phyloP scores from a whole-genome alignment of 139 green algal species.

The Auxenochlorella protothecoides region DNA sequence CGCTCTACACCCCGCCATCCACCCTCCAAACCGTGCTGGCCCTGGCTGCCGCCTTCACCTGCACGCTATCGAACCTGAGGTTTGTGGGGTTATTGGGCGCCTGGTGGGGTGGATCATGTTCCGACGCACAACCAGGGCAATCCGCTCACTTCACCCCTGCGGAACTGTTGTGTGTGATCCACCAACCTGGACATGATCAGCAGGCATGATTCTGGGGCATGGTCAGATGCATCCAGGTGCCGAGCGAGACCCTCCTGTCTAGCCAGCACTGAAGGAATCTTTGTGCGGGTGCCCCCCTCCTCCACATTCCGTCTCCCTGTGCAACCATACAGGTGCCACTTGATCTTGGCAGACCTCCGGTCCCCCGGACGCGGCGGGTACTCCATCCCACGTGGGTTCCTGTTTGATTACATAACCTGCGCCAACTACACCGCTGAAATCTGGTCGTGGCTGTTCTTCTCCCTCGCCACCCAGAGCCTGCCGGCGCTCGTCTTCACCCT shows the following conservation, averaged over 20 bases:
- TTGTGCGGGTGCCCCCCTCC: no score
- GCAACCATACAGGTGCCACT: conserved; percentile 53
- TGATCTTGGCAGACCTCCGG: conserved; percentile 77
- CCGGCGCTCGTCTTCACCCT: conserved; percentile 71
- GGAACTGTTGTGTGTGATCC: no score
- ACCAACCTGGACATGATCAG: no score
- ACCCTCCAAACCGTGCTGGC: conserved; percentile 17
- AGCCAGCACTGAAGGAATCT: no score
- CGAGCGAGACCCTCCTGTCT: no score
- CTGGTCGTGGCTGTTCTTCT: conserved; percentile 84
- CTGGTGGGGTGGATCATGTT: no score
- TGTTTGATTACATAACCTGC: conserved; percentile 94
- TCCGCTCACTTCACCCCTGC: no score
- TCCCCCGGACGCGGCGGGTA: conserved; percentile 54
- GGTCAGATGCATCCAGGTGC: no score
- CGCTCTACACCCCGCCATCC: conserved; percentile 78
- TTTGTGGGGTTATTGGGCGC: no score
- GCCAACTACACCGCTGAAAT: conserved; percentile 94
- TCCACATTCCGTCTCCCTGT: no score
- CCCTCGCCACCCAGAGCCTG: conserved; percentile 64
- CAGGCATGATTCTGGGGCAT: no score
- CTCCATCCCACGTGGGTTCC: conserved; percentile 76
- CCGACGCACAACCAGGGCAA: no score
- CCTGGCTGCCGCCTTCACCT: conserved; percentile 47
- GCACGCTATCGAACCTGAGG: conserved; percentile 65